Evolutionary conservation across 2,329 filamentous ascomycete genomes (phyloP), one percentile per base, ranked within the genome.

Genomic region (Aspergillus thermomutatus): DNA sequence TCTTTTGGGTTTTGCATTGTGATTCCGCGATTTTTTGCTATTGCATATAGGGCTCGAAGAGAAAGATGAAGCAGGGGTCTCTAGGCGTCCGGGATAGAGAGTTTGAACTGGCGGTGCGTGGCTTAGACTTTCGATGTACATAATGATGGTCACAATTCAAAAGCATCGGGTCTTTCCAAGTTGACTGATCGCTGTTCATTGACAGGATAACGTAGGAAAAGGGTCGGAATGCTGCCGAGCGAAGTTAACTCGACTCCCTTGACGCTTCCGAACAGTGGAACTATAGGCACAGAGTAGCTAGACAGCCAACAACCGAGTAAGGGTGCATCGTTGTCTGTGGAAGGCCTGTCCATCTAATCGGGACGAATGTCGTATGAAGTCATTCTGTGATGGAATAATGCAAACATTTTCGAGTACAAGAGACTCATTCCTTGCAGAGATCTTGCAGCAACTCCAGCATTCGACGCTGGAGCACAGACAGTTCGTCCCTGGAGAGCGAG

Each of bases 381-480:
- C 14, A 37, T 17, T 17, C 3, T 37, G 7, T 37, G 14, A 37
- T 37, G 31, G 31, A 17, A 17, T 2, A 37, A 17, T 37, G 31
- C 31, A 17, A 37, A 6, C 9, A 28, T 31, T 19, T 26, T 4
- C 10, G 37, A 27, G 28, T 27, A 31, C 41, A 45, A 7, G n/a
- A 25, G 9, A 17, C 28, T 69, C 54, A 73, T 50, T 77, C 72
- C 54, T 68, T 71, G 54, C 74, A 82, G 43, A 83, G 69, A 69
- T 83, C 81, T 66, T 82, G 76, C 49, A 84, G 67, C 45, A 82
- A 67, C 41, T 72, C 74, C 52, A 83, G 60, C 76, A 83, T 81
- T 58, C 73, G 75, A 53, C 71, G 73, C 63, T 80, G 79, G 50
- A 83, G 66, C 48, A 67, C 66, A 3, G 71, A 64, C 48, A 82